A percentile compares a stretch with the other conserved stretches of the same genome.
Evolutionary conservation across 768 basidiomycete genomes (phyloP).

Genomic region (Calocybe gangraenosa): DNA sequence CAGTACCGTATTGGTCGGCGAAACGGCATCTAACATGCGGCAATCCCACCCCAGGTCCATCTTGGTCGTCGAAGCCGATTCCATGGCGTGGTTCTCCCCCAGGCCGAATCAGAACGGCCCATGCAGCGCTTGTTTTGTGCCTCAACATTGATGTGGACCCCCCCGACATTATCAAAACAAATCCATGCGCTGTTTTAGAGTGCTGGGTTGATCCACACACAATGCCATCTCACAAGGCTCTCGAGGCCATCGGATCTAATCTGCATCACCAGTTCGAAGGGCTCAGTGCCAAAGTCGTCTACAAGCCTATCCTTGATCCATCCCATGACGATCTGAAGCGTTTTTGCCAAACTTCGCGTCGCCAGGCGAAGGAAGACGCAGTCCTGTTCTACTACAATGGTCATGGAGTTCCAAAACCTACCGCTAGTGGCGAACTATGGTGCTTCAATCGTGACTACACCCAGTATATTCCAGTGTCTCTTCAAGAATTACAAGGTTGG

Average conservation of each 20-base stretch:
- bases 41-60: constrained; percentile 70
- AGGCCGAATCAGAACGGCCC: constrained; percentile 86
- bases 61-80: constrained; percentile 60
- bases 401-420: constrained; percentile 96
- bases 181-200: constrained; percentile 91
- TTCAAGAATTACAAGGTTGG: constrained; percentile 92
- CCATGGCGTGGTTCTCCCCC: constrained; percentile 80
- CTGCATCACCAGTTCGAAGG: constrained; percentile 95
- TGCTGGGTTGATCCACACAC: constrained; percentile 97
- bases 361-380: constrained; percentile 89
- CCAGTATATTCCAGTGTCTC: constrained; percentile 95
- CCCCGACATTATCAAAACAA: constrained; percentile 95
- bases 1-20: constrained; percentile 79
- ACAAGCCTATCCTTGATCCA: constrained; percentile 94
- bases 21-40: constrained; percentile 91
- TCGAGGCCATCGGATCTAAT: constrained; percentile 91
- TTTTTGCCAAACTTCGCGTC: constrained; percentile 78
- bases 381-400: constrained; percentile 98
- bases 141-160: constrained; percentile 98
- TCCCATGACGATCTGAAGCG: constrained; percentile 90
- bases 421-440: constrained; percentile 94
- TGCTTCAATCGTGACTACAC: constrained; percentile 97
- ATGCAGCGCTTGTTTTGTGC: constrained; percentile 86
- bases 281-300: constrained; percentile 88
- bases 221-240: constrained; percentile 87